A percentile compares a stretch with the other conserved stretches of the same genome.
phyloP scores from a whole-genome alignment of 2,329 filamentous ascomycete species.

The Fusarium xyrophilum region DNA sequence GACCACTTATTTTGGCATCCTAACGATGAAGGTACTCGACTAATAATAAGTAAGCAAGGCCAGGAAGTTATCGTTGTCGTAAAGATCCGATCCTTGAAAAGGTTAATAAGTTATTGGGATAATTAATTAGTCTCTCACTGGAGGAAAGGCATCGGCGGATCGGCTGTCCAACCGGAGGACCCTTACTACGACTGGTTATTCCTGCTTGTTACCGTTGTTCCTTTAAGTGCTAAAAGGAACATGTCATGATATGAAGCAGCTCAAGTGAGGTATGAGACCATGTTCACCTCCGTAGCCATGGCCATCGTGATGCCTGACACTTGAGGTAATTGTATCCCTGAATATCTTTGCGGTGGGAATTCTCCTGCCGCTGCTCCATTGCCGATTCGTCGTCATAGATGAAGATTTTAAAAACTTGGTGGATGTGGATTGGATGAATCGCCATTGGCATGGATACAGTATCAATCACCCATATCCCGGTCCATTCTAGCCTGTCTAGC shows the following conservation, averaged over 20 bases:
- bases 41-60: neutral
- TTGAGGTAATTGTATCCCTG: constrained; percentile 17
- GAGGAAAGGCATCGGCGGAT: constrained; percentile 5
- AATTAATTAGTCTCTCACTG: neutral
- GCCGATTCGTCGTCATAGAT: constrained; percentile 21
- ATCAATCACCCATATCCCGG: constrained; percentile 15
- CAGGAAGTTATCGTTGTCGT: constrained; percentile 10
- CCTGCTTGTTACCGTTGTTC: constrained; percentile 5
- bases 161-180: constrained; percentile 36
- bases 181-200: constrained; percentile 34
- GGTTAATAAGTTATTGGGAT: neutral
- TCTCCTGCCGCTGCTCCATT: neutral
- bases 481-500: neutral
- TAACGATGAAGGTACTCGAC: neutral
- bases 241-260: constrained; percentile 2
- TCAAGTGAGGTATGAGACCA: constrained; percentile 1
- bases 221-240: constrained; percentile 1
- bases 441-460: constrained; percentile 9
- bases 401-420: neutral
- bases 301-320: constrained; percentile 1
- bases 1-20: neutral
- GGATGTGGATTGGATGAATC: neutral
- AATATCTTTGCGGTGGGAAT: constrained; percentile 13
- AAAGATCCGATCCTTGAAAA: constrained; percentile 8
- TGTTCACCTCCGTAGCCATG: neutral